Evolutionary conservation across 768 basidiomycete genomes (phyloP), one percentile per base, ranked within the genome.

Genomic region (Calocera viscosa): DNA sequence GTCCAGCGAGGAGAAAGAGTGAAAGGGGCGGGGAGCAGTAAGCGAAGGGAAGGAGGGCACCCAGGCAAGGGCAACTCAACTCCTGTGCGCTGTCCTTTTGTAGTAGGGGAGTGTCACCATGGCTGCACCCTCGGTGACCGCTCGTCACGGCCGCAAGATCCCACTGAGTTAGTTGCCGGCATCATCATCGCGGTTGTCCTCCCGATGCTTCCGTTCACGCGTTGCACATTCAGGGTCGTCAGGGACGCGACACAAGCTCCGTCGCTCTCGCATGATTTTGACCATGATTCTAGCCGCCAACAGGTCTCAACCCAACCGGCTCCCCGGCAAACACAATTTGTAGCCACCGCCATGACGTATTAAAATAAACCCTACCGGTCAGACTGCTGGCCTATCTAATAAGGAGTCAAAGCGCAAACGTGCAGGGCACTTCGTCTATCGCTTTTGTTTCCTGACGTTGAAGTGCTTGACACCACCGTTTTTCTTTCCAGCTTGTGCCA

Each of bases 401-500:
- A n/a, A n/a, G n/a, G n/a, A n/a, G n/a, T n/a, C n/a, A n/a, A n/a
- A n/a, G n/a, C n/a, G n/a, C n/a, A n/a, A n/a, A n/a, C n/a, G n/a
- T n/a, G n/a, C n/a, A n/a, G n/a, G n/a, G n/a, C n/a, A n/a, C n/a
- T n/a, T n/a, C n/a, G 35, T 30, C 53, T 60, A 60, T 7, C 64
- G 64, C 7, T 32, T 66, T n/a, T 64, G 43, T 60, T 70, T 70
- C 33, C 64, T 67, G 19, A 65, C 69, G 30, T 64, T 70, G 65
- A 66, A 72, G 24, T 69, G 67, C 65, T 77, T 82, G 19, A 78
- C 78, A 30, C 75, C 76, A 68, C 80, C 80, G 68, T 82, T 83
- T 77, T 89, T 91, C 40, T 89, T 68, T 2, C 75, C 85, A 63
- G 91, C 90, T 74, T 94, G 88, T 24, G 86, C 83, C 65, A 99